A percentile compares a stretch with the other conserved stretches of the same genome.
phyloP scores from a whole-genome alignment of 441 rosid species.

The Euphorbia corollata region DNA sequence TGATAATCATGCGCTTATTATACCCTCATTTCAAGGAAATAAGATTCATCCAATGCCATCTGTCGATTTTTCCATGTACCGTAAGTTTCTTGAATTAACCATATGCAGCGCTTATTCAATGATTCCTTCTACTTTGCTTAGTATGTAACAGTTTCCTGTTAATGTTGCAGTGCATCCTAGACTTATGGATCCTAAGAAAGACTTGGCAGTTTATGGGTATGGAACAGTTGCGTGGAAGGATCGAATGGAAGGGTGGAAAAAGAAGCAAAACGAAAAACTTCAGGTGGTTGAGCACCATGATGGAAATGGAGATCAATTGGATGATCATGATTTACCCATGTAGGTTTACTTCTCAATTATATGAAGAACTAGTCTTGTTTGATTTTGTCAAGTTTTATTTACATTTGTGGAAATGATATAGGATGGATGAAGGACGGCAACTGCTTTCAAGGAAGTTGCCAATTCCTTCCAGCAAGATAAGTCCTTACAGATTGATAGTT shows the following conservation, averaged over 20 bases:
- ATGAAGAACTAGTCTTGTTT: too few species aligned
- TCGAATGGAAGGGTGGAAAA: conserved; percentile 87
- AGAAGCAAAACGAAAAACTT: conserved; percentile 73
- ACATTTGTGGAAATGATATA: too few species aligned
- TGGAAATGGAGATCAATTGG: conserved; percentile 54
- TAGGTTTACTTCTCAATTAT: conserved; percentile 25
- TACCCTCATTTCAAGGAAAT: conserved; percentile 46
- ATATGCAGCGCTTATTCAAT: background rate
- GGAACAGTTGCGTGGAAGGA: conserved; percentile 98
- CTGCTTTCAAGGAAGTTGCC: too few species aligned
- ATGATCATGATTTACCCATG: conserved; percentile 80
- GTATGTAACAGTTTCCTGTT: conserved; percentile 15
- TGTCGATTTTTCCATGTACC: conserved; percentile 42
- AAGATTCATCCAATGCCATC: conserved; percentile 46
- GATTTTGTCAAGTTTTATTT: too few species aligned
- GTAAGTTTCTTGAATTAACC: conserved; percentile 32
- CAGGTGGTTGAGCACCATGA: conserved; percentile 63
- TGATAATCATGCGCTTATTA: conserved; percentile 57
- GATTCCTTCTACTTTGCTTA: conserved; percentile 11
- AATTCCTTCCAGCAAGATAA: too few species aligned
- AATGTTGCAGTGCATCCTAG: conserved; percentile 63
- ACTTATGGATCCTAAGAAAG: conserved; percentile 83
- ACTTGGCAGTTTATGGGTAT: conserved; percentile 81
- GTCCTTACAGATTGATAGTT: too few species aligned
- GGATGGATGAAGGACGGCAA: conserved; percentile 18